Evolutionary conservation across 2,329 filamentous ascomycete genomes (phyloP).

Genomic region (Colletotrichum somersetense): DNA sequence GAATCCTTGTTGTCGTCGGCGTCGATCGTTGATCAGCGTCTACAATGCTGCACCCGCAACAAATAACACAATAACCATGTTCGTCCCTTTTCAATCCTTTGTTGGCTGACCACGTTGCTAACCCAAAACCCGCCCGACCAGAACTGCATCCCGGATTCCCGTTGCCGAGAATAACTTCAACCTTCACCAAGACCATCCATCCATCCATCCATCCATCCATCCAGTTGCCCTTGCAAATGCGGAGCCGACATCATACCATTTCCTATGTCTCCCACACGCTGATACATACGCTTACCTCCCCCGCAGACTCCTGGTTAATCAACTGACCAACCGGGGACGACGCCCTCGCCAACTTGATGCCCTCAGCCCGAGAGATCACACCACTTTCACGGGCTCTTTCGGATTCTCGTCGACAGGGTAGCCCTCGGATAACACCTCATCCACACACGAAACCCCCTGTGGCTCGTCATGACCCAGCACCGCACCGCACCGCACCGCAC

Average conservation of each 20-base stretch:
- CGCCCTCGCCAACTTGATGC: constrained; percentile 7
- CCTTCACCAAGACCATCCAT: background rate
- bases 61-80: background rate
- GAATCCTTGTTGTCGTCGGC: background rate
- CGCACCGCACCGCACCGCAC: too few species aligned
- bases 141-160: too few species aligned
- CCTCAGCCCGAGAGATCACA: constrained; percentile 35
- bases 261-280: background rate
- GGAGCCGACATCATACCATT: background rate
- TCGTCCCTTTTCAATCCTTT: background rate
- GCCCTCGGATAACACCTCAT: constrained; percentile 18
- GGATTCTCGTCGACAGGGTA: constrained; percentile 20
- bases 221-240: background rate
- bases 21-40: background rate
- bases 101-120: background rate
- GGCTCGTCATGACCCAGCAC: background rate
- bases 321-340: constrained; percentile 14
- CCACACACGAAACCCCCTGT: background rate
- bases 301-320: background rate
- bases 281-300: background rate
- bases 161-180: background rate
- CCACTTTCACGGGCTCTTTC: constrained; percentile 36
- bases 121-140: background rate
- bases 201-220: too few species aligned
- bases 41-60: too few species aligned